Evolutionary conservation across 768 basidiomycete genomes (phyloP), one percentile per base, ranked within the genome.

Genomic region (Mycena floridula): DNA sequence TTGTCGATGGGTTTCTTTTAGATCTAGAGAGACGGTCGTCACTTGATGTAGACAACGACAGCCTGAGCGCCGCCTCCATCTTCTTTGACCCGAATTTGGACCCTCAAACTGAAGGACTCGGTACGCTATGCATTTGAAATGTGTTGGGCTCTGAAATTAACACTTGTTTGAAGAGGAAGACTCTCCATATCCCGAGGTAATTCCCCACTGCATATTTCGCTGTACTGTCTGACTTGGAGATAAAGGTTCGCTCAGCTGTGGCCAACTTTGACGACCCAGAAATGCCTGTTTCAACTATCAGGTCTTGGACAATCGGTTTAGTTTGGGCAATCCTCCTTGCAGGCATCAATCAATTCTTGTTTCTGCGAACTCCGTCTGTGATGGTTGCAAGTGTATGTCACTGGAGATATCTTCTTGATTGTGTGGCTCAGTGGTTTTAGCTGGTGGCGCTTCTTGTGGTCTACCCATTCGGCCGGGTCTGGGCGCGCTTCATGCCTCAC

Each of bases 61-160:
- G n/a, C n/a, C n/a, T n/a, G n/a, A n/a, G n/a, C n/a, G n/a, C n/a
- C n/a, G n/a, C n/a, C n/a, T n/a, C n/a, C n/a, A n/a, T n/a, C n/a
- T n/a, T n/a, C n/a, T 35, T 35, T 18, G 67, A 69, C 28, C 67
- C 68, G 0, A 69, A 69, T 24, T 46, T 67, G 4, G 67, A 70
- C 44, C 13, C 13, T 18, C 51, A 57, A 2, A 39, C 46, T 2
- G 50, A 24, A 20, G 11, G 12, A 8, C 40, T 49, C 13, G 32
- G 32, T 35, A 15, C 7, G 32, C 21, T 21, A 35, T 18, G 26
- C 24, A 3, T 7, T 51, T 3, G 69, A 62, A 54, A 83, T 89
- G 51, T 88, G 89, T 58, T 89, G 86, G 3, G 87, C 88, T 4
- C 90, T 90, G 56, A 85, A 84, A 7, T 89, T 90, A 59, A 7